Percentiles rank a stretch among this genome's conserved stretches.
Conservation (phyloP, 352 stramenopile genomes). For the Phytophthora megakarya region DNA sequence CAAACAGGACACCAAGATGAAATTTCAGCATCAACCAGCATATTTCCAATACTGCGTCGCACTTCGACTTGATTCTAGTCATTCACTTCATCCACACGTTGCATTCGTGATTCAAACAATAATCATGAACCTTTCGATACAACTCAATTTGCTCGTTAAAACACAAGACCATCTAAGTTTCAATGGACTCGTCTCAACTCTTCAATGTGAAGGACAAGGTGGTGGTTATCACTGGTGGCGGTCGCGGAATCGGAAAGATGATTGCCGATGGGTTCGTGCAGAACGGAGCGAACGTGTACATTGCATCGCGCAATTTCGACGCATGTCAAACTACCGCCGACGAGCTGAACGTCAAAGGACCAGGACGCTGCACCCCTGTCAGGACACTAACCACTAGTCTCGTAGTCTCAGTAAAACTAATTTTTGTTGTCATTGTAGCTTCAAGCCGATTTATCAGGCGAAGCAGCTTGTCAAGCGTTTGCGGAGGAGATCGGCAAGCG, state of each 20-base stretch:
- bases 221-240: conserved; percentile 94
- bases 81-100: conserved; percentile 6
- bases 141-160: background rate
- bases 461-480: conserved; percentile 38
- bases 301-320: conserved; percentile 88
- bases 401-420: background rate
- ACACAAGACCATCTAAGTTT: background rate
- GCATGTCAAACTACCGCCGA: conserved; percentile 77
- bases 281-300: conserved; percentile 93
- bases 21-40: conserved; percentile 2
- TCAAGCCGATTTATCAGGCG: conserved; percentile 34
- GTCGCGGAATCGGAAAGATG: conserved; percentile 95
- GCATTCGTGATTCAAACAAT: background rate
- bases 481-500: conserved; percentile 75
- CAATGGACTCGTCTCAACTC: conserved; percentile 26
- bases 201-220: conserved; percentile 67
- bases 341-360: conserved; percentile 63
- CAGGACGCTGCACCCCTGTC: conserved; percentile 67
- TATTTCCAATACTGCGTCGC: background rate
- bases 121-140: background rate
- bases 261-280: conserved; percentile 93
- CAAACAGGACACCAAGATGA: too few relatives aligned
- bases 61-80: conserved; percentile 7
- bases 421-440: conserved; percentile 15
- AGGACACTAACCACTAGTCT: background rate